Percentiles rank a stretch among this genome's conserved stretches.
Conservation (phyloP, 2,329 filamentous ascomycete genomes). For the Parasarocladium wereldwijsianum region DNA sequence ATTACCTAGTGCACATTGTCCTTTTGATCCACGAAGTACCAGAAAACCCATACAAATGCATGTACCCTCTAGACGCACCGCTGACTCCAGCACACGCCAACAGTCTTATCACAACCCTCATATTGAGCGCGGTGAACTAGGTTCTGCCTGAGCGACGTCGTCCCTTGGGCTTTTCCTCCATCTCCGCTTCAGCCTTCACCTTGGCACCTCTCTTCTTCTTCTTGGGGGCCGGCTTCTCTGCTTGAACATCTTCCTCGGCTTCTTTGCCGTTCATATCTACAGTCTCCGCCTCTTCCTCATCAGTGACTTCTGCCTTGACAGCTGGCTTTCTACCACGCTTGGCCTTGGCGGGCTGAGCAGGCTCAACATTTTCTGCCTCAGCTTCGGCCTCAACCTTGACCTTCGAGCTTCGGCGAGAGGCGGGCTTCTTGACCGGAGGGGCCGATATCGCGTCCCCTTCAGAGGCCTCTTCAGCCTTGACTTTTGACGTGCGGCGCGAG, state of each 20-base stretch:
- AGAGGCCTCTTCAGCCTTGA: slow-evolving; percentile 10
- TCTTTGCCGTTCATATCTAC: no score
- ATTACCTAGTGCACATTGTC: no score
- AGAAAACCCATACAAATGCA: no score
- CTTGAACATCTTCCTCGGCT: slow-evolving; percentile 1
- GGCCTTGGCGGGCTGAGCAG: slow-evolving; percentile 11
- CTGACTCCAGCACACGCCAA: no score
- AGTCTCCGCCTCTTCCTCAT: neutral
- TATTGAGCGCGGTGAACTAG: no score
- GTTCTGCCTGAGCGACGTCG: slow-evolving; percentile 2
- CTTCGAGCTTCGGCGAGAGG: no score
- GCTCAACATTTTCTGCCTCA: slow-evolving; percentile 9
- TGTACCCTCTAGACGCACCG: no score
- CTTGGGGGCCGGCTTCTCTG: neutral
- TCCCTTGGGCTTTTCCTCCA: slow-evolving; percentile 7
- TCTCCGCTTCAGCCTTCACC: slow-evolving; percentile 6
- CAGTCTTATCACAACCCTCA: no score
- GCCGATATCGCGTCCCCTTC: no score
- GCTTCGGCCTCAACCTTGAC: slow-evolving; percentile 11
- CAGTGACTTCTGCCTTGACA: slow-evolving; percentile 8
- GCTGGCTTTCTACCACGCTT: slow-evolving; percentile 10
- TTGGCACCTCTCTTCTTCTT: slow-evolving; percentile 2
- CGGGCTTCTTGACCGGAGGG: no score
- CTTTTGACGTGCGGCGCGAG: slow-evolving; percentile 1
- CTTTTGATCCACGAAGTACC: no score